A percentile compares a stretch with the other conserved stretches of the same genome.
Conservation (phyloP, 345 rosid species). For the Trapa bicornis region DNA sequence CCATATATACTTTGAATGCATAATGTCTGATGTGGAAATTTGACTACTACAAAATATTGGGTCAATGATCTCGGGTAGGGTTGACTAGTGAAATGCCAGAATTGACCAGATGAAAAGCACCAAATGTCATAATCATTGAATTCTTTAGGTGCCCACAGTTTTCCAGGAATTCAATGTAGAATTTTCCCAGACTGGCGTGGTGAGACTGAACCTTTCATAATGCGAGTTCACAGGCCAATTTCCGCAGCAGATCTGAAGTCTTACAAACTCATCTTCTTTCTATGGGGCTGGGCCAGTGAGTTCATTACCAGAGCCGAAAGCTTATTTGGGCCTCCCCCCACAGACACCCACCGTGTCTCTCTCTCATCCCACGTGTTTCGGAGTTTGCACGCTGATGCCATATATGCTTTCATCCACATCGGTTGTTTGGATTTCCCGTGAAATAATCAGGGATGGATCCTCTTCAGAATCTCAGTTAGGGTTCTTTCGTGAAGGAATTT, state of each 20-base stretch:
- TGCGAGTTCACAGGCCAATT: conserved; percentile 11
- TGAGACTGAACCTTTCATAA: conserved; percentile 9
- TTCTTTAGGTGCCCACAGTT: no score
- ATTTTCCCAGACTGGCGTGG: conserved; percentile 6
- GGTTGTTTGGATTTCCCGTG: conserved; percentile 1
- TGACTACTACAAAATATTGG: no score
- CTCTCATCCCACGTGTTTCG: no score
- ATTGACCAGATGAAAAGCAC: no score
- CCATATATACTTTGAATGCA: no score
- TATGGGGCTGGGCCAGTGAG: background rate
- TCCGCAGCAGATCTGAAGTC: conserved; percentile 11
- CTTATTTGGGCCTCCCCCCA: no score
- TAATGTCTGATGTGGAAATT: no score
- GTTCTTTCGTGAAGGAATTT: background rate
- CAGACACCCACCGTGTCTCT: background rate
- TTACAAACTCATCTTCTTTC: conserved; percentile 13
- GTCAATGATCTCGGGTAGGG: no score
- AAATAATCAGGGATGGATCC: conserved; percentile 1
- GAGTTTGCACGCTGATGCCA: background rate
- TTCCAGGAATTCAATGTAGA: no score
- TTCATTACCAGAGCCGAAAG: no score
- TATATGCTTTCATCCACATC: background rate
- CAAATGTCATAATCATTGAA: no score
- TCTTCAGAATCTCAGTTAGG: conserved; percentile 7
- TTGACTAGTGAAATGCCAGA: no score